A percentile compares a stretch with the other conserved stretches of the same genome.
Conservation (phyloP, 768 basidiomycete genomes). For the Mycena albidolilacea region DNA sequence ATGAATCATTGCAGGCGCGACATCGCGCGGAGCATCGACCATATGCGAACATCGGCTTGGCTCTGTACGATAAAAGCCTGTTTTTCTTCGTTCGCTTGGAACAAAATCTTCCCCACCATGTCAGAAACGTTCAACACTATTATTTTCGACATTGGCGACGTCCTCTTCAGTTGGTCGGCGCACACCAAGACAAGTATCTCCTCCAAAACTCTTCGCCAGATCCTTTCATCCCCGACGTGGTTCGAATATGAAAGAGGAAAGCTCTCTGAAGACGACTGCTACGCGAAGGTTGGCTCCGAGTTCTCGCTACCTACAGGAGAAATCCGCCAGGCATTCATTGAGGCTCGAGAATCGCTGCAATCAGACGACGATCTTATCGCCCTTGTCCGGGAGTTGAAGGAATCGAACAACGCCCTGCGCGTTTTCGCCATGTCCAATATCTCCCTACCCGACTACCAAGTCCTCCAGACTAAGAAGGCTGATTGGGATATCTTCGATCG, state of each 20-base stretch:
- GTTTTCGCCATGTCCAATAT: constrained; percentile 76
- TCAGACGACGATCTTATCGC: constrained; percentile 61
- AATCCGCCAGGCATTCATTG: constrained; percentile 60
- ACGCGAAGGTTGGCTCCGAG: constrained; percentile 55
- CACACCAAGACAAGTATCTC: constrained; percentile 61
- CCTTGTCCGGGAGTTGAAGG: constrained; percentile 63
- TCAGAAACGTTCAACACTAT: constrained; percentile 48
- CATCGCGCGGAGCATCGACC: neutral
- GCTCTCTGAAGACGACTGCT: constrained; percentile 61
- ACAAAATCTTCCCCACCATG: neutral
- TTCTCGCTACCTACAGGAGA: constrained; percentile 56
- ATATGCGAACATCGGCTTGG: constrained; percentile 6
- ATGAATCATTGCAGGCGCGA: neutral
- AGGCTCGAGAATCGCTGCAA: constrained; percentile 63
- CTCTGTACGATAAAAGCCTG: constrained; percentile 16
- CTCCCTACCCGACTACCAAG: constrained; percentile 64
- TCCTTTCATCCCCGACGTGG: constrained; percentile 65
- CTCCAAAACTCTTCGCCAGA: constrained; percentile 55
- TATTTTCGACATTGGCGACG: constrained; percentile 71
- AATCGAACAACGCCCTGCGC: constrained; percentile 49
- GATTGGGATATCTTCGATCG: constrained; percentile 66
- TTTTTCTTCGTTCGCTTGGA: neutral
- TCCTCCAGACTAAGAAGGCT: constrained; percentile 60
- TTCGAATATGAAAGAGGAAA: constrained; percentile 68
- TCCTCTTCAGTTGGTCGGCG: constrained; percentile 69